A percentile compares a stretch with the other conserved stretches of the same genome.
Evolutionary conservation across 352 stramenopile species (phyloP).

Genomic region (Pythium brachiatum): DNA sequence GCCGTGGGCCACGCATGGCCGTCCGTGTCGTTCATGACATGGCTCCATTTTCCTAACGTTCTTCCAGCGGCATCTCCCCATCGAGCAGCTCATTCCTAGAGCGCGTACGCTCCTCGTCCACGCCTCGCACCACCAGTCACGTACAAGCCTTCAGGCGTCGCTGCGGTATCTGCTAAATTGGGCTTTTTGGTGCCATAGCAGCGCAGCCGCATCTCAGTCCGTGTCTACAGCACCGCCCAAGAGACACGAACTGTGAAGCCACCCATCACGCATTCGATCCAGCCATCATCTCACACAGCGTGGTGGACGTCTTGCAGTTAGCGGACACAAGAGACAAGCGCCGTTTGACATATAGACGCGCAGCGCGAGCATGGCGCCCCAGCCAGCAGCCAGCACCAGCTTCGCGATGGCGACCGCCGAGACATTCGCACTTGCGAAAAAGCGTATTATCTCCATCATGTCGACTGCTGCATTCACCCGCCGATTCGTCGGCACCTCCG

Average conservation of each 20-base stretch:
- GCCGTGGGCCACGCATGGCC: not conserved
- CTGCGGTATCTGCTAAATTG: not conserved
- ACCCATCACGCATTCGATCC: conserved; percentile 6
- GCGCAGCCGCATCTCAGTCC: conserved; percentile 14
- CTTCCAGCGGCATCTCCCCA: not conserved
- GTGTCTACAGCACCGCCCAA: conserved; percentile 32
- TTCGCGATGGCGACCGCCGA: not conserved
- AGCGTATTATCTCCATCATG: conserved; percentile 32
- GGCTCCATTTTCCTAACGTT: not conserved
- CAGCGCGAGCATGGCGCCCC: not conserved
- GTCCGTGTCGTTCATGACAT: conserved; percentile 3
- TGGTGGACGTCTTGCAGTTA: conserved; percentile 1
- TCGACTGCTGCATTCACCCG: conserved; percentile 33
- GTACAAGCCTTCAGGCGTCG: not conserved
- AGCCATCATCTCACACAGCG: conserved; percentile 1
- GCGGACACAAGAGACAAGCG: conserved; percentile 27
- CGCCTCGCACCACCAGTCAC: not conserved
- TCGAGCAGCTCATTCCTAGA: not conserved
- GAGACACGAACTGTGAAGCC: conserved; percentile 24
- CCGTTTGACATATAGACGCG: conserved; percentile 8
- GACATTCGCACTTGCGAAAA: conserved; percentile 28
- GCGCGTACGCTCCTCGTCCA: not conserved
- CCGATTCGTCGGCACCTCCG: conserved; percentile 34
- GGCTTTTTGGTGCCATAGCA: conserved; percentile 21
- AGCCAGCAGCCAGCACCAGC: not conserved